A percentile compares a stretch with the other conserved stretches of the same genome.
phyloP scores from a whole-genome alignment of 2,329 filamentous ascomycete genomes.

The Elsinoe arachidis region DNA sequence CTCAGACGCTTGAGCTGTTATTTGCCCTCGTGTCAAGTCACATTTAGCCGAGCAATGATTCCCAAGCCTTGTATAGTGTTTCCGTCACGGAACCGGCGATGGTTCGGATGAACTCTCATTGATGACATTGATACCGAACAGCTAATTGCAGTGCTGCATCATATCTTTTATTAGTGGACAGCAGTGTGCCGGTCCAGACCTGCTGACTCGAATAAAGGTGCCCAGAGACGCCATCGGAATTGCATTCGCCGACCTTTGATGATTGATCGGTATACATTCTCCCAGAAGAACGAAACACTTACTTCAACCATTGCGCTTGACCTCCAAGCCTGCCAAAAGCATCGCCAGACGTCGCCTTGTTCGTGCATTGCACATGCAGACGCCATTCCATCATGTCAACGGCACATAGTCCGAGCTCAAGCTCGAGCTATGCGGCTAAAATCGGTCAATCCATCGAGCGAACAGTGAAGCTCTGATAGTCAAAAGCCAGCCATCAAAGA shows the following conservation, averaged over 20 bases:
- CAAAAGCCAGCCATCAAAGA: no score
- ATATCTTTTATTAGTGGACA: neutral
- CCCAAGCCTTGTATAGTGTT: neutral
- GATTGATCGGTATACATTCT: neutral
- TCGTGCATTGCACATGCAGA: neutral
- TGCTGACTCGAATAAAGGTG: neutral
- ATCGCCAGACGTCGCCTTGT: no score
- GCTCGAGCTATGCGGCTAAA: neutral
- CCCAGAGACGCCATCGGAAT: neutral
- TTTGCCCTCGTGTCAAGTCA: neutral
- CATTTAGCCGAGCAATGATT: neutral
- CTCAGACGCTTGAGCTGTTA: neutral
- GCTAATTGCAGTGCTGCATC: neutral
- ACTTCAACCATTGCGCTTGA: no score
- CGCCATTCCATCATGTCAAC: neutral
- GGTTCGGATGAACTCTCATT: slow-evolving; percentile 1
- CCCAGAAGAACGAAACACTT: no score
- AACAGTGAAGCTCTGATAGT: neutral
- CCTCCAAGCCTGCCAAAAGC: no score
- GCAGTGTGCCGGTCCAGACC: neutral
- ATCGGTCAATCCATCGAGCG: neutral
- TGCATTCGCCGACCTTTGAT: neutral
- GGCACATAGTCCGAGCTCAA: neutral
- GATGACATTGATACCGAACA: neutral
- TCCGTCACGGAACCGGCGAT: neutral